Conservation (phyloP, 768 basidiomycete species). For the Suillus americanus region DNA sequence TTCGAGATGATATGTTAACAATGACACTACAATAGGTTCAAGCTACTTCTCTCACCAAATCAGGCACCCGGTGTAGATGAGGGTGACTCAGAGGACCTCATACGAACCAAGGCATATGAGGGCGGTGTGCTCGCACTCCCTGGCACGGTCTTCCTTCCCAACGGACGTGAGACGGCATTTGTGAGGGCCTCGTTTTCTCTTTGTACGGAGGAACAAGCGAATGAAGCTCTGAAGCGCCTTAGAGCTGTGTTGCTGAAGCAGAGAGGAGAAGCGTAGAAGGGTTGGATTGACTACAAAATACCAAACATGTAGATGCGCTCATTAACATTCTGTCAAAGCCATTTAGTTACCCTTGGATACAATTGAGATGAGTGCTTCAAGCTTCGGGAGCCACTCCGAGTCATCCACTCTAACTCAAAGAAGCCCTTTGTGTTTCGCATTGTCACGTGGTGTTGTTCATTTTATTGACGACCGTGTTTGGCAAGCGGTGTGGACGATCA, state of each 20-base stretch:
- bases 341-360: not conserved
- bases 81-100: slow-evolving; percentile 71
- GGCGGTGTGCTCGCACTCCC: slow-evolving; percentile 89
- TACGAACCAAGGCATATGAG: slow-evolving; percentile 72
- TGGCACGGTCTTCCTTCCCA: slow-evolving; percentile 79
- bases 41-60: slow-evolving; percentile 47
- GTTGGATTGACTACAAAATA: not conserved
- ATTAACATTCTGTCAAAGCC: not conserved
- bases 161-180: slow-evolving; percentile 64
- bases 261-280: slow-evolving; percentile 8
- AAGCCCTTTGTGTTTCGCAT: not conserved
- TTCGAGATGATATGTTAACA: slow-evolving; percentile 17
- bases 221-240: slow-evolving; percentile 70
- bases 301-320: too few species aligned
- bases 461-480: slow-evolving; percentile 3
- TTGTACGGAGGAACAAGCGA: slow-evolving; percentile 61
- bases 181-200: slow-evolving; percentile 85
- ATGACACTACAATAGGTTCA: slow-evolving; percentile 53
- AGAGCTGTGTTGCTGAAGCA: slow-evolving; percentile 36
- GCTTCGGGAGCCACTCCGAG: not conserved
- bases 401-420: too few species aligned
- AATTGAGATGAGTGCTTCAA: not conserved
- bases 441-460: slow-evolving; percentile 7
- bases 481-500: slow-evolving; percentile 11
- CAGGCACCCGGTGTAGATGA: slow-evolving; percentile 31